Percentiles rank a stretch among this genome's conserved stretches.
Conservation (phyloP, 192 early-diverging fungal genomes). For the Oehlia diaphana region DNA sequence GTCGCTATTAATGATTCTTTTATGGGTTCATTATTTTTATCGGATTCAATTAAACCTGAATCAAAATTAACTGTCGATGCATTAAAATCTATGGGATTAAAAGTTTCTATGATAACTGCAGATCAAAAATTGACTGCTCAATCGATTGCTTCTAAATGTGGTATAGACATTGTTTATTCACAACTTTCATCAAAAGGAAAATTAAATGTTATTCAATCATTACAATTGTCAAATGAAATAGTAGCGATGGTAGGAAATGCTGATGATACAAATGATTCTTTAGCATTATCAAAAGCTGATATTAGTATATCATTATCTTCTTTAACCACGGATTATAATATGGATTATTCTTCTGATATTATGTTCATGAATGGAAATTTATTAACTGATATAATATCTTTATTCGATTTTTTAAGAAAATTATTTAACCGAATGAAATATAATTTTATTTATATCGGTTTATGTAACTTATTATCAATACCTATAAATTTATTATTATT, state of each 20-base stretch:
- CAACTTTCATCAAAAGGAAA: slow-evolving; percentile 91
- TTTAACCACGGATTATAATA: slow-evolving; percentile 71
- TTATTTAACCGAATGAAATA: slow-evolving; percentile 84
- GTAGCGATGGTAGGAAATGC: slow-evolving; percentile 85
- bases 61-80: slow-evolving; percentile 65
- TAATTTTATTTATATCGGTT: slow-evolving; percentile 86
- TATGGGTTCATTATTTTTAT: slow-evolving; percentile 71
- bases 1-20: slow-evolving; percentile 64
- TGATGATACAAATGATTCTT: slow-evolving; percentile 95
- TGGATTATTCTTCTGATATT: slow-evolving; percentile 87
- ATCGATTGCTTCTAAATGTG: slow-evolving; percentile 77
- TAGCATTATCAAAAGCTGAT: slow-evolving; percentile 79
- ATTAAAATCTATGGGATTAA: slow-evolving; percentile 72
- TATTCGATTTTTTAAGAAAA: slow-evolving; percentile 77
- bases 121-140: slow-evolving; percentile 84
- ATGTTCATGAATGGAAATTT: slow-evolving; percentile 89
- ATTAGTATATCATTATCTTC: slow-evolving; percentile 88
- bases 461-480: slow-evolving; percentile 89
- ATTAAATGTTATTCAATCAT: slow-evolving; percentile 62
- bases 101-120: slow-evolving; percentile 89
- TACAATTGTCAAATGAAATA: slow-evolving; percentile 60
- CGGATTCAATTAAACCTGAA: slow-evolving; percentile 84
- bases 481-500: slow-evolving; percentile 91
- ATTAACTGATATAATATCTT: slow-evolving; percentile 73
- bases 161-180: slow-evolving; percentile 85